These are phyloP conservation scores for Ophiocordyceps australis DNA, from an alignment of 2,329 filamentous ascomycete species.

Conservation along the genomic window DNA sequence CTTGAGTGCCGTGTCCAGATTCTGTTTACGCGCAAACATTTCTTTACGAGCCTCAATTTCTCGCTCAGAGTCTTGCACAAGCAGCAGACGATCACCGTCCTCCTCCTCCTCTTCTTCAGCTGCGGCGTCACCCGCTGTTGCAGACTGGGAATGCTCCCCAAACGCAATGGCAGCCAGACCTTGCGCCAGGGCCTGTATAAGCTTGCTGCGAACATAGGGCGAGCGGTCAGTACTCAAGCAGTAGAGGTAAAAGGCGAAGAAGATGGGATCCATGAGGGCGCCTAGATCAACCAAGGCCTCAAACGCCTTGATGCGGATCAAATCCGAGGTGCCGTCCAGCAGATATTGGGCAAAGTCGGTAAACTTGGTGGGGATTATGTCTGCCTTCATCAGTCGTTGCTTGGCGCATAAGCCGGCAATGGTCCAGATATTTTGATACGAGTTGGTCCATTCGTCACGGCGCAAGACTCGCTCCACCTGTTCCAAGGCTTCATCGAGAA, in stretches of 20 bases:
- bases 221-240: conserved; percentile 44
- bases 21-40: conserved; percentile 46
- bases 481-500: conserved; percentile 33
- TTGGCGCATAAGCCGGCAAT: conserved; percentile 43
- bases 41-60: conserved; percentile 40
- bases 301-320: conserved; percentile 47
- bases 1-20: conserved; percentile 35
- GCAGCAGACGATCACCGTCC: conserved; percentile 18
- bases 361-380: conserved; percentile 34
- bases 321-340: conserved; percentile 43
- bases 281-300: conserved; percentile 47
- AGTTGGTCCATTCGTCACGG: conserved; percentile 51
- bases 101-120: conserved; percentile 18
- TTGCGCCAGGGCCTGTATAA: conserved; percentile 39
- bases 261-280: conserved; percentile 31
- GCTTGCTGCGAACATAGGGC: conserved; percentile 39
- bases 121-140: no score
- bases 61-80: conserved; percentile 21
- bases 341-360: conserved; percentile 45
- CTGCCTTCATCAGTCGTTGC: conserved; percentile 43
- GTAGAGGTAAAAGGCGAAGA: conserved; percentile 38
- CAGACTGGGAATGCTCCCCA: conserved; percentile 37
- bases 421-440: conserved; percentile 51
- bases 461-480: conserved; percentile 50
- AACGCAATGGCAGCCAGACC: conserved; percentile 47